Conservation (phyloP, 371 early-diverging fungal species). For the Mortierella sp. region DNA sequence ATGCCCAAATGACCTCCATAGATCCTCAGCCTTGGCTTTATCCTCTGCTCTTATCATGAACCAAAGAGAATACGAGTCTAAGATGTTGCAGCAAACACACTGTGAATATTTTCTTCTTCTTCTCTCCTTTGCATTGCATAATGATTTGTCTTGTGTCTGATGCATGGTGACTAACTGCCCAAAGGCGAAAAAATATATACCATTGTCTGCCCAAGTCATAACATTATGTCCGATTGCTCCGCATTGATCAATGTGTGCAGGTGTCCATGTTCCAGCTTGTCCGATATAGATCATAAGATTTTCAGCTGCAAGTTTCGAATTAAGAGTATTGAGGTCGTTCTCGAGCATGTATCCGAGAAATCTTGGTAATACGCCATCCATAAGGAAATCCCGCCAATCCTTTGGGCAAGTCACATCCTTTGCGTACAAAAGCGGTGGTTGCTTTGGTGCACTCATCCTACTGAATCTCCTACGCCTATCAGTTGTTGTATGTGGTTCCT, state of each 20-base stretch:
- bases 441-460: neutral
- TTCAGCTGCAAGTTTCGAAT: slow-evolving; percentile 37
- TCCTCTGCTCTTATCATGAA: slow-evolving; percentile 52
- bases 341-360: slow-evolving; percentile 47
- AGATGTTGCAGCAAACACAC: neutral
- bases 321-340: slow-evolving; percentile 50
- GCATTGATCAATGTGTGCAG: slow-evolving; percentile 58
- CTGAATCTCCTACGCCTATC: neutral
- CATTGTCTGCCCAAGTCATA: slow-evolving; percentile 55
- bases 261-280: slow-evolving; percentile 57
- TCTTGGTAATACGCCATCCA: slow-evolving; percentile 33
- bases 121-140: neutral
- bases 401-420: slow-evolving; percentile 56
- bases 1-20: slow-evolving; percentile 33
- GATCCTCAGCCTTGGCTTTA: slow-evolving; percentile 26
- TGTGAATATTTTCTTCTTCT: too few relatives aligned
- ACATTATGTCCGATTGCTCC: slow-evolving; percentile 59
- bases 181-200: slow-evolving; percentile 13
- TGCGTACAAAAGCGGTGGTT: slow-evolving; percentile 35
- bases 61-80: slow-evolving; percentile 55
- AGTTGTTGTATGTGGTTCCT: neutral
- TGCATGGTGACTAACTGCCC: neutral
- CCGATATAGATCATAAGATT: slow-evolving; percentile 60
- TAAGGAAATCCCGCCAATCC: slow-evolving; percentile 34
- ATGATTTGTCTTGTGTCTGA: neutral